These are phyloP conservation scores for Pelargonium nanum DNA, from an alignment of 345 rosid species.

Conservation along the genomic window DNA sequence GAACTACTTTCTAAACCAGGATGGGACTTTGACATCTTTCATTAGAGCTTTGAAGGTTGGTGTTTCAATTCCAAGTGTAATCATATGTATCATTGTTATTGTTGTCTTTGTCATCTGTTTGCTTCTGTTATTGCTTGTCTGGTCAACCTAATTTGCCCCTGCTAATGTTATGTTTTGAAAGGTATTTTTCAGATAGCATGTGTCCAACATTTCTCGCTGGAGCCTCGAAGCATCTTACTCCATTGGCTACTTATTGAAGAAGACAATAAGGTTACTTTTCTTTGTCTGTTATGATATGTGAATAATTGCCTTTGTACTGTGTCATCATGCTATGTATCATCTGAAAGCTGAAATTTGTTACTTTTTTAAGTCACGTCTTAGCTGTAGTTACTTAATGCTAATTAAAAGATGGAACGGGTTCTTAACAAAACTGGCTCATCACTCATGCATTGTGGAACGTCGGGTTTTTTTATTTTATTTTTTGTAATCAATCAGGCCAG, in stretches of 20 bases:
- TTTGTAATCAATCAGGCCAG: too few species aligned
- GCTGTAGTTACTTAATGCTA: too few species aligned
- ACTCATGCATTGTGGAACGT: too few species aligned
- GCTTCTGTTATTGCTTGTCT: constrained; percentile 5
- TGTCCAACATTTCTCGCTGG: constrained; percentile 65
- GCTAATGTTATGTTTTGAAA: constrained; percentile 14
- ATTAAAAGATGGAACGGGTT: too few species aligned
- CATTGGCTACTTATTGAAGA: constrained; percentile 37
- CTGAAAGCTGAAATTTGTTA: neutral
- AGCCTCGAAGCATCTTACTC: constrained; percentile 58
- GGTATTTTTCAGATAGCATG: constrained; percentile 65
- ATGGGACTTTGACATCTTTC: constrained; percentile 84
- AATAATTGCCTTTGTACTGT: neutral
- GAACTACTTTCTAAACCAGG: constrained; percentile 65
- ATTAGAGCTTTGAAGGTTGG: constrained; percentile 79
- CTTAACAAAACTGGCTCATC: too few species aligned
- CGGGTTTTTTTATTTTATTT: too few species aligned
- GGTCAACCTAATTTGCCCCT: constrained; percentile 4
- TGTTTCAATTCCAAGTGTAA: constrained; percentile 10
- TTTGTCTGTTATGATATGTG: neutral
- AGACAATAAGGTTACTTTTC: constrained; percentile 33
- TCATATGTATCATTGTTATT: neutral
- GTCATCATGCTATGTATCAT: neutral
- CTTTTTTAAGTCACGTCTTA: too few species aligned
- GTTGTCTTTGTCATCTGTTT: constrained; percentile 1